Evolutionary conservation across 192 early-diverging fungal genomes (phyloP), one percentile per base, ranked within the genome.

Genomic region (Mortierella alpina): DNA sequence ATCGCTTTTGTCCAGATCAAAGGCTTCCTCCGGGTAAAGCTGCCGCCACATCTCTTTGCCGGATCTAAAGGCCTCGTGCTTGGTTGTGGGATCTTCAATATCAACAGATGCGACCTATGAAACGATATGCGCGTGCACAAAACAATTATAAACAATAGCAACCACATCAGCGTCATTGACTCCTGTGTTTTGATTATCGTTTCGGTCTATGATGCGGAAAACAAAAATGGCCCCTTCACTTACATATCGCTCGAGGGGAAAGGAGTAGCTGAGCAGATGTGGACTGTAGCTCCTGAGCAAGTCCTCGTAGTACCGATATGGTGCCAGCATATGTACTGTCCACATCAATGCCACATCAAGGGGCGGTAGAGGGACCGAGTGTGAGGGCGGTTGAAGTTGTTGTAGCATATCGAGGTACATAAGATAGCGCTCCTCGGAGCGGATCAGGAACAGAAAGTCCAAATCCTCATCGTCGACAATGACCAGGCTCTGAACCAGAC

Each of bases 281-380:
- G 68, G 66, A 40, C 80, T 62, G 61, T 86, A 88, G 20, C 87
- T 73, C 54, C 82, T 85, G 67, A 86, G 80, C 45, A 81, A 82
- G 77, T 92, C 91, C 48, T 92, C 88, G 47, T 88, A 73, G 82
- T 92, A 92, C 18, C 85, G 77, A 39, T 85, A 70, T 0, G 89
- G 89, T 7, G 82, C 82, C 15, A 92, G 72, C 85, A 88, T 85
- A 68, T 92, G 91, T 22, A 76, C 75, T 45, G 89, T 89, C 90
- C 90, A 91, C 72, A 91, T 87, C 61, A 84, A 66, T 0, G 86
- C 86, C n/a, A 91, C 88, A 77, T 90, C 88, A 87, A 65, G 55
- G 10, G 83, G 84, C 8, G 90, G 90, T 0, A 79, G 50, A 0
- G 76, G 76, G 2, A 90, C 55, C 5, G 86, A 84, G n/a, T 82